Base-by-base conservation (phyloP, 148 eudicot genomes). In the Arbutus unedo region DNA sequence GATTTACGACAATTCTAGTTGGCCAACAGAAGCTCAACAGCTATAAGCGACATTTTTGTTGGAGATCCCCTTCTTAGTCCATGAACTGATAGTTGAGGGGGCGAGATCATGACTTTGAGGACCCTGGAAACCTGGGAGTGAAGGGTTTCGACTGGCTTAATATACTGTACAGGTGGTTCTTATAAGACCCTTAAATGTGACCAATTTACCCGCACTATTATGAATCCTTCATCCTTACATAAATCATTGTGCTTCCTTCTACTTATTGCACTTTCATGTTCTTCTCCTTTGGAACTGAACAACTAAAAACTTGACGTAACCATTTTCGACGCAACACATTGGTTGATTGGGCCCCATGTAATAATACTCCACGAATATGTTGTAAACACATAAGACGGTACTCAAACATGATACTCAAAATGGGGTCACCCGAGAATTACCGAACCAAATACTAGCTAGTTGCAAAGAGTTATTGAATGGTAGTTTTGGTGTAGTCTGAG, bases 401-500 rank as follows among this genome's bases (percentile, higher is more conserved):
- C 38, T 31, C 38, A 31, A 31, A 31, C 38, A 31, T 31, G 38
- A 31, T 31, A 31, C 38, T 31, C 38, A 31, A 31, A 31, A 31
- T 31, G 38, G 38, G 38, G 38, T 31, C 38, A 31, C 38, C 38
- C 1, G 38, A 31, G 38, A 31, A 31, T 31, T 31, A 31, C 38
- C 38, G 21, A n/a, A 62, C 31, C 31, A 21, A 62, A 21, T 21
- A 62, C 68, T 21, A 71, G 49, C 16, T 74, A n/a, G n/a, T 23
- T 74, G 54, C 54, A 19, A 19, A 8, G 31, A 8, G 54, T 19
- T 45, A 74, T n/a, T 74, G 53, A 74, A 49, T 49, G 38, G 57
- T 23, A 21, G 57, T 18, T 41, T 48, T 75, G 67, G 53, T 84
- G 51, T 75, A 88, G 91, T 80, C 85, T 56, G 92, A 90, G 72